Evolutionary conservation across 768 basidiomycete species (phyloP), one percentile per base, ranked within the genome.

Genomic region (Termitomyces sp.): DNA sequence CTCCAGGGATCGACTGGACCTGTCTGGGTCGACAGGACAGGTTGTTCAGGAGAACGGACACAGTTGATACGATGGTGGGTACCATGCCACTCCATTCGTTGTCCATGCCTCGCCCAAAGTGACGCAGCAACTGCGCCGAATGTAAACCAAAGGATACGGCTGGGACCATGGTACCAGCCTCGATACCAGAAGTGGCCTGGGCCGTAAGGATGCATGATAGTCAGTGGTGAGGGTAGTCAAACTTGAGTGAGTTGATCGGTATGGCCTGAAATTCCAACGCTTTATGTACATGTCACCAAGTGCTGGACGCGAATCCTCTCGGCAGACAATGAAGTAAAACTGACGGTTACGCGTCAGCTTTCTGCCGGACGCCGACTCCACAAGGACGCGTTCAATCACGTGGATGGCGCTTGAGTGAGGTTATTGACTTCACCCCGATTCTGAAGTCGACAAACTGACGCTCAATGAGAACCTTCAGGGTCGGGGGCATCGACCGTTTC

Each of bases 111-210:
- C 13, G 74, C 68, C 72, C 68, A 75, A 45, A 69, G 68, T n/a
- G 70, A 71, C 41, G 75, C 77, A 51, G 71, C 64, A 3, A 71
- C 72, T 6, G 82, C 86, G 58, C 88, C 88, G 61, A 88, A 20
- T 63, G 78, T 9, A 75, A 90, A 87, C 88, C 88, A 90, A 67
- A 89, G 31, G 54, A 87, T 42, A 60, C 88, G 85, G 45, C 81
- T 81, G n/a, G 82, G 81, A 6, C 78, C 68, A 34, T 68, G 65
- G 39, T 60, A 60, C 52, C 60, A 51, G 18, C 41, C 15, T 44
- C 56, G 42, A 44, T 59, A 52, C 60, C 58, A 64, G 51, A 52
- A 56, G 18, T 56, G 51, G 34, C 26, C 26, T 41, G 51, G 51
- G 3, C 37, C 51, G 26, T 56, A 62, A 24, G 64, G 62, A 54